A percentile compares a stretch with the other conserved stretches of the same genome.
These are phyloP conservation scores for Lactarius trivialis DNA, from an alignment of 768 basidiomycete species.

Conservation along the genomic window DNA sequence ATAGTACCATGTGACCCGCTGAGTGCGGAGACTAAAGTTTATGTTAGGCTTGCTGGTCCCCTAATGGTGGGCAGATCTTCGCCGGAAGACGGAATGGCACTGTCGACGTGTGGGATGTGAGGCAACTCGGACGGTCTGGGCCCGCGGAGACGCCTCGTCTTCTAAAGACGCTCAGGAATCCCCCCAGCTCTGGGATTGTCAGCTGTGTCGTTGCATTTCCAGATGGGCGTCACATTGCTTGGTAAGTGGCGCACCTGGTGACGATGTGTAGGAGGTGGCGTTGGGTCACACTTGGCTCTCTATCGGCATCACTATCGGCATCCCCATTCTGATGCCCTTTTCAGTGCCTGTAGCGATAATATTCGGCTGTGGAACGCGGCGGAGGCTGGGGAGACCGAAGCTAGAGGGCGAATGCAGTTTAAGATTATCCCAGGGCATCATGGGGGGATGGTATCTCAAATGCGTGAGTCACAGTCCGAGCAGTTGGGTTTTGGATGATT, in stretches of 20 bases:
- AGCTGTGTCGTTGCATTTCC: slow-evolving; percentile 90
- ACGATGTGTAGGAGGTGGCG: neutral
- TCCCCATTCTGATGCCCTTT: slow-evolving; percentile 9
- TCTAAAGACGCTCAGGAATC: slow-evolving; percentile 79
- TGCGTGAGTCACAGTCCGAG: slow-evolving; percentile 54
- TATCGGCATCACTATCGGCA: slow-evolving; percentile 10
- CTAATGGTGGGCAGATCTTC: slow-evolving; percentile 80
- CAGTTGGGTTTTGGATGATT: slow-evolving; percentile 22
- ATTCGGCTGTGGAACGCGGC: slow-evolving; percentile 90
- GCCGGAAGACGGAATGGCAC: slow-evolving; percentile 87
- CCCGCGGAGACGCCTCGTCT: slow-evolving; percentile 63
- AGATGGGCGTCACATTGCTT: slow-evolving; percentile 85
- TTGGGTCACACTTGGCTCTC: neutral
- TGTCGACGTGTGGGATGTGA: slow-evolving; percentile 91
- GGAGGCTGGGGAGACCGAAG: slow-evolving; percentile 65
- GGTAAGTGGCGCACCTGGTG: slow-evolving; percentile 43
- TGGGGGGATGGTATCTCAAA: slow-evolving; percentile 87
- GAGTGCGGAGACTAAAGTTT: neutral
- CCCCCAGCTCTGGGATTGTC: slow-evolving; percentile 82
- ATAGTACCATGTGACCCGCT: slow-evolving; percentile 9
- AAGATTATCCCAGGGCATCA: slow-evolving; percentile 96
- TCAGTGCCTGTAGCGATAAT: slow-evolving; percentile 87
- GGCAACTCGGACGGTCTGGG: slow-evolving; percentile 63
- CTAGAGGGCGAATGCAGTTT: slow-evolving; percentile 69
- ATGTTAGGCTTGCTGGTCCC: slow-evolving; percentile 87